Base-by-base conservation (phyloP, 495 filamentous ascomycete species). In the Tuber magnatum region DNA sequence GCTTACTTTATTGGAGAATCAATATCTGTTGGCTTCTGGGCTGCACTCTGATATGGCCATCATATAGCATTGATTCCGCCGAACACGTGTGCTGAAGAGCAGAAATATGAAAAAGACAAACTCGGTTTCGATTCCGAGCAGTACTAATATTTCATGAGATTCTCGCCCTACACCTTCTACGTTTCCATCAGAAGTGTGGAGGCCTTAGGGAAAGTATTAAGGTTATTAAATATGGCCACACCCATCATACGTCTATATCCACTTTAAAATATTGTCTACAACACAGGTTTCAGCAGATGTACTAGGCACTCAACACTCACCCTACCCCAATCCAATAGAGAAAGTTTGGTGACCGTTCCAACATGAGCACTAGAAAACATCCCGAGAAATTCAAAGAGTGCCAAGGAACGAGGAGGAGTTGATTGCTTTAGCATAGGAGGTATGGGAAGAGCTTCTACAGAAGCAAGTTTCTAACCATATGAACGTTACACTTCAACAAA, bases 361-460 rank as follows among this genome's bases (percentile, higher is more conserved):
- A 28, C 51, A 38, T 14, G 56, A 39, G 9, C 18, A 35, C 38
- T 10, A 65, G 7, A 14, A 71, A 18, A 46, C 43, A 74, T 4
- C 70, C 8, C 40, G 20, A 51, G 24, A n/a, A 1, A 20, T 28
- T 41, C 28, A 43, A 44, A 74, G 74, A n/a, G 38, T 51, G 8
- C 32, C 75, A 65, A 35, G 0, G 12, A 74, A 41, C 7, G 40
- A 69, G 51, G n/a, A 48, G 9, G 42, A 77, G 22, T 71, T 74
- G 69, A 68, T 51, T 61, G 46, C 38, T 44, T 71, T 39, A 18
- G 35, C 41, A 38, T 35, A 71, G 48, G 16, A 68, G 32, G 75
- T 77, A 44, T 77, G 9, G 65, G 72, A 75, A 46, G 71, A 41
- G 16, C 51, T 71, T 44, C 43, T 40, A 3, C 74, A 43, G 73